Base-by-base conservation (phyloP, 2,329 filamentous ascomycete species). In the Tolypocladium pustulatum region DNA sequence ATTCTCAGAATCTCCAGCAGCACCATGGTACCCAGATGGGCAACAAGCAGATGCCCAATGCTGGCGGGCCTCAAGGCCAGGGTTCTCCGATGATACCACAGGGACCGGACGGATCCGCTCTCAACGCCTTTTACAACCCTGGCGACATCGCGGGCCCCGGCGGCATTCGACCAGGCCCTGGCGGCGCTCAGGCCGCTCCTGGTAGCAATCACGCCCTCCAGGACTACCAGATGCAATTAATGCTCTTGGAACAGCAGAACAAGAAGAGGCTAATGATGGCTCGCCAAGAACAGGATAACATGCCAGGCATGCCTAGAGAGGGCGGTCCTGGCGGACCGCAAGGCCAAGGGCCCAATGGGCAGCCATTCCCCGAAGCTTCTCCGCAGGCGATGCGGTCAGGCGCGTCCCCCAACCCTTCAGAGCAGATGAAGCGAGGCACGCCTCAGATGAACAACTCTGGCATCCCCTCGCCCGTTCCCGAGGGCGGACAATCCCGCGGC, bases 161-260 rank as follows among this genome's bases (percentile, higher is more conserved):
- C 51, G 81, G 76, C 57, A 87, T 90, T 76, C 81, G 87, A 58
- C 73, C 75, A 38, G 80, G 75, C 46, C 75, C 78, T 34, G 78
- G 75, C 43, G 77, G 73, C 59, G 73, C 72, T 38, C 78, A 79
- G 63, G 74, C 73, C 20, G 78, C 73, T 61, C 79, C 71, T 17
- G 72, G 72, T 38, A 88, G 87, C 72, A 93, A 91, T 69, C 89
- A 92, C 70, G 89, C 89, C 27, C 78, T 93, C 53, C 89, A 92
- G 72, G 89, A 94, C 71, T 93, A 93, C 67, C 89, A 93, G 75
- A 92, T 92, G 89, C 89, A 93, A 71, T 75, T 93, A 69, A 93
- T 92, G 89, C 75, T 92, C 55, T 80, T 93, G 20, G 89, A 93
- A 73, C 89, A 92, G 73, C 89, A 93, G 73, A 93, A 93, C 67